phyloP scores from a whole-genome alignment of 495 filamentous ascomycete genomes.

The Cetradonia linearis region DNA sequence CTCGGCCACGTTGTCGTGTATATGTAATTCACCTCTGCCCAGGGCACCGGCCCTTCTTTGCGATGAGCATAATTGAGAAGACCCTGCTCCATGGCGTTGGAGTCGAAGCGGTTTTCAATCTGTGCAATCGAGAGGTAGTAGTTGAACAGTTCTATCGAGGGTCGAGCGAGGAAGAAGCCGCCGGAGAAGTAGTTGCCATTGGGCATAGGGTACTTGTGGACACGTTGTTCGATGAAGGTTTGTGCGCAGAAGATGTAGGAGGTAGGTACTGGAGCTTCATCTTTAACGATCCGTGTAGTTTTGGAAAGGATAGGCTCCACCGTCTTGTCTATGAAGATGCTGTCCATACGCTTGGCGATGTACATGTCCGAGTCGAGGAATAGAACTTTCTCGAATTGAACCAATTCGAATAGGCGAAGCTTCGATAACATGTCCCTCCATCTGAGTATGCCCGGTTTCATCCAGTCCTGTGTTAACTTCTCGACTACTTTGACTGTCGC shows the following conservation, averaged over 20 bases:
- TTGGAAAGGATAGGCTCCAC: conserved; percentile 9
- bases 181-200: conserved; percentile 26
- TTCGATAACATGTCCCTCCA: conserved; percentile 34
- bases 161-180: conserved; percentile 35
- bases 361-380: conserved; percentile 40
- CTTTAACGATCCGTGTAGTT: background rate
- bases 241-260: conserved; percentile 33
- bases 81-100: conserved; percentile 33
- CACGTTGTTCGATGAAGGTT: conserved; percentile 14
- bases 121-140: conserved; percentile 32
- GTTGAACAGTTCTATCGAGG: conserved; percentile 29
- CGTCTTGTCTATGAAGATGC: conserved; percentile 32
- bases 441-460: conserved; percentile 22
- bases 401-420: conserved; percentile 34
- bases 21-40: conserved; percentile 28
- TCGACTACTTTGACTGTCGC: conserved; percentile 30
- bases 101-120: conserved; percentile 27
- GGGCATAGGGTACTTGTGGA: conserved; percentile 30
- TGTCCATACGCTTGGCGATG: conserved; percentile 29
- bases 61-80: conserved; percentile 38
- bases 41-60: conserved; percentile 37
- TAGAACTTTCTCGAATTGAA: conserved; percentile 35
- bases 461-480: conserved; percentile 26
- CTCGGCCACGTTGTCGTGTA: conserved; percentile 32
- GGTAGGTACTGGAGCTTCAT: conserved; percentile 27